These are phyloP conservation scores for Anisodus acutangulus DNA, from an alignment of 257 asterid species.

Conservation along the genomic window DNA sequence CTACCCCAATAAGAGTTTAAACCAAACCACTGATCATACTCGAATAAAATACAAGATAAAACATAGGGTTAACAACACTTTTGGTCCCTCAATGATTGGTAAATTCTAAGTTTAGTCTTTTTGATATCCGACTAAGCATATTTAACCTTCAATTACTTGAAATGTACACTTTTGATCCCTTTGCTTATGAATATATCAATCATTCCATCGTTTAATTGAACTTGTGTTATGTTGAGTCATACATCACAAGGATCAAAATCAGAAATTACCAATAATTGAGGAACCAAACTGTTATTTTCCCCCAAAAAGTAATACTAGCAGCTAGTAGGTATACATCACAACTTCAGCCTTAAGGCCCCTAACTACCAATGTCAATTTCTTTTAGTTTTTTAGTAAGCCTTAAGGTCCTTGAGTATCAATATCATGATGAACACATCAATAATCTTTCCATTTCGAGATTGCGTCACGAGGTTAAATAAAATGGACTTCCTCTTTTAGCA, in stretches of 20 bases:
- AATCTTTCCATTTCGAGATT: neutral
- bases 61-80: neutral
- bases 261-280: neutral
- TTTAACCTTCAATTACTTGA: too few relatives aligned
- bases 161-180: too few relatives aligned
- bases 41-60: neutral
- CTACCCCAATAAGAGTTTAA: neutral
- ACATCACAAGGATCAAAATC: neutral
- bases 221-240: neutral
- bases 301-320: neutral
- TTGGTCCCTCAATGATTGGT: too few relatives aligned
- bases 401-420: neutral
- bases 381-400: neutral
- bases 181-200: neutral
- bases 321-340: neutral
- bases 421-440: conserved; percentile 1
- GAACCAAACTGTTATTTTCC: neutral
- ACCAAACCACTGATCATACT: neutral
- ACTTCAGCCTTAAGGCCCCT: neutral
- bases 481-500: neutral
- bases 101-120: too few relatives aligned
- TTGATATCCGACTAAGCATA: too few relatives aligned
- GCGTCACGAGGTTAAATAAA: neutral
- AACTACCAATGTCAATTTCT: neutral
- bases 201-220: neutral